Evolutionary conservation across 2,329 filamentous ascomycete genomes (phyloP), one percentile per base, ranked within the genome.

Genomic region (Aspergillus unguis): DNA sequence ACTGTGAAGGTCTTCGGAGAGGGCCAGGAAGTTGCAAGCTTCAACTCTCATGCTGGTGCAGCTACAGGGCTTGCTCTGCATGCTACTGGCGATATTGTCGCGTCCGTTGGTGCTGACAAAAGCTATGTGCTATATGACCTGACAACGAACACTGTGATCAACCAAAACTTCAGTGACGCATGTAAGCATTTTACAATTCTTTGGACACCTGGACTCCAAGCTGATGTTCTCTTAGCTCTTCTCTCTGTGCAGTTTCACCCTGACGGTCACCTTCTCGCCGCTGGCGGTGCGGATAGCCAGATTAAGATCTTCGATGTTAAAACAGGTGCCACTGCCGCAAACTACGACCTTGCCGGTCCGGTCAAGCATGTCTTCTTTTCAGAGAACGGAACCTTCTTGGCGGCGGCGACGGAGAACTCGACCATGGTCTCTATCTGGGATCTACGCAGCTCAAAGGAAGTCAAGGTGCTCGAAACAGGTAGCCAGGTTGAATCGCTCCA

Each of bases 331-430:
- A 81, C 85, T 59, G 89, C 90, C 28, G 90, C 90, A 28, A 85
- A 83, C 50, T 96, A 95, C 71, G 76, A 79, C 6, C 72, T 78
- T 55, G 67, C 72, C 26, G 84, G 85, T 0, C 85, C 91, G 0
- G 81, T 96, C 3, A 84, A 88, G 62, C 83, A 85, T 8, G 75
- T 99, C 37, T 80, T 82, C 53, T 99, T 99, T 74, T 96, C 92
- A 0, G 94, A 99, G 71, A 99, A 99, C 63, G 94, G 94, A 26
- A 96, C 89, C 64, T 97, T 92, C 90, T 85, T 99, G 58, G 92
- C 92, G 1, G 88, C 90, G 4, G 86, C 86, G 6, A 85, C 87
- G 53, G 85, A 90, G 70, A 85, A 85, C 29, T 88, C 91, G 59
- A 88, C 85, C 25, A 86, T 80, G 26, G 86, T 96, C 35, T 88